These are phyloP conservation scores for Pichia sporocuriosa DNA, from an alignment of 805 yeast species.

Conservation along the genomic window DNA sequence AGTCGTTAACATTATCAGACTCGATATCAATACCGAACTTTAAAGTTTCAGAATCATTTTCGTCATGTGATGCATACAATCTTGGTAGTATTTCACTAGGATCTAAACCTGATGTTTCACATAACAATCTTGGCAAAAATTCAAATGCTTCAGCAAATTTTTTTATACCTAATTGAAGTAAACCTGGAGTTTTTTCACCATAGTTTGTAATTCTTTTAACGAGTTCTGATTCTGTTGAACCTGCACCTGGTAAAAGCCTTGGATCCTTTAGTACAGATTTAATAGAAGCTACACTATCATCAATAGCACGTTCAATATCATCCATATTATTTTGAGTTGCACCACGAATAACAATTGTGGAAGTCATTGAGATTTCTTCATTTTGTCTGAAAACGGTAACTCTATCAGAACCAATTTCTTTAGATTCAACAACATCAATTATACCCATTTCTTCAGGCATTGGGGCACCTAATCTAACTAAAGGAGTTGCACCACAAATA, in stretches of 20 bases:
- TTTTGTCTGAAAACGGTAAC: conserved; percentile 90
- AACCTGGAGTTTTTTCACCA: conserved; percentile 93
- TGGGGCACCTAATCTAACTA: conserved; percentile 91
- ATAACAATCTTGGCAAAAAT: conserved; percentile 83
- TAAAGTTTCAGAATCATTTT: conserved; percentile 31
- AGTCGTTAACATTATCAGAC: conserved; percentile 51
- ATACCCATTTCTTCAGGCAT: conserved; percentile 89
- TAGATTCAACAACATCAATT: conserved; percentile 81
- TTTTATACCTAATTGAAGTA: conserved; percentile 88
- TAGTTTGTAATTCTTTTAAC: conserved; percentile 70
- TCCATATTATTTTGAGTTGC: conserved; percentile 93
- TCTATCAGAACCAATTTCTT: conserved; percentile 95
- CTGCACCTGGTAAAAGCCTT: conserved; percentile 89
- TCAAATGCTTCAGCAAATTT: conserved; percentile 93
- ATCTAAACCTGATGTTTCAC: conserved; percentile 92
- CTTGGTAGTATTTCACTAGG: conserved; percentile 84
- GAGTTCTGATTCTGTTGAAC: conserved; percentile 86
- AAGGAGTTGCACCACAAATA: conserved; percentile 96
- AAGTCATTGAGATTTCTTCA: conserved; percentile 61
- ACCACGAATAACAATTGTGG: conserved; percentile 91
- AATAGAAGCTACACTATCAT: conserved; percentile 90
- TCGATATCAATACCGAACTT: conserved; percentile 72
- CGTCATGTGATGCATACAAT: conserved; percentile 81
- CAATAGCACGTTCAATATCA: conserved; percentile 94
- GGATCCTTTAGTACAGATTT: conserved; percentile 83